These are phyloP conservation scores for Betula pendula DNA, from an alignment of 306 rosid species.

Conservation along the genomic window DNA sequence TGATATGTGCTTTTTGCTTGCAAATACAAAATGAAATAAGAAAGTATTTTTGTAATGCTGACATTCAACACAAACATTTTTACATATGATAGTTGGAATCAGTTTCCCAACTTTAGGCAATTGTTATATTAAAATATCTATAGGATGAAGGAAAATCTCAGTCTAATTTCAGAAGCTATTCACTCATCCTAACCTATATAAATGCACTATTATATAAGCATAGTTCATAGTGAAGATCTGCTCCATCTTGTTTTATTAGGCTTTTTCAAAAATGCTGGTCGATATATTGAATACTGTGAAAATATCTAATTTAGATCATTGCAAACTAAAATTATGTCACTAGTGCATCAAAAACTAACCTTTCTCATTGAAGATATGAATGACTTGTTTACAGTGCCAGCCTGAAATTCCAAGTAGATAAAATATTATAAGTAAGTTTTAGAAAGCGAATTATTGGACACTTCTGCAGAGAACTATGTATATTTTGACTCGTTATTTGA, in stretches of 20 bases:
- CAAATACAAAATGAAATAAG: too few species aligned
- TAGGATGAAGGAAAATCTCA: background rate
- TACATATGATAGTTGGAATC: background rate
- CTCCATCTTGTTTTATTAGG: background rate
- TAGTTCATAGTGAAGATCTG: background rate
- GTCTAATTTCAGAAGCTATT: background rate
- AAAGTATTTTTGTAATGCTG: background rate
- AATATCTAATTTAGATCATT: background rate
- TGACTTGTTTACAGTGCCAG: slow-evolving; percentile 55
- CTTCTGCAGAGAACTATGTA: slow-evolving; percentile 1
- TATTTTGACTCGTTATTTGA: background rate
- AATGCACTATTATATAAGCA: background rate
- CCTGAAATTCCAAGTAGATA: slow-evolving; percentile 51
- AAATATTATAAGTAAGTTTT: slow-evolving; percentile 9
- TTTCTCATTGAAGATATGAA: slow-evolving; percentile 84
- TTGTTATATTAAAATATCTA: background rate
- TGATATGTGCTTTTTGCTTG: too few species aligned
- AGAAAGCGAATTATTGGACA: slow-evolving; percentile 9
- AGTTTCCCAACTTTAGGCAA: background rate
- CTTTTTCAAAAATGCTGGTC: slow-evolving; percentile 1
- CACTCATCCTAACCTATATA: background rate
- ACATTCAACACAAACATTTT: background rate
- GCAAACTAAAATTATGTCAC: background rate
- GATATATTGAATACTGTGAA: background rate
- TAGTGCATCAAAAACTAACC: slow-evolving; percentile 38